Percentiles rank a stretch among this genome's conserved stretches.
Conservation (phyloP, 805 yeast genomes). For the Clavispora fructus region DNA sequence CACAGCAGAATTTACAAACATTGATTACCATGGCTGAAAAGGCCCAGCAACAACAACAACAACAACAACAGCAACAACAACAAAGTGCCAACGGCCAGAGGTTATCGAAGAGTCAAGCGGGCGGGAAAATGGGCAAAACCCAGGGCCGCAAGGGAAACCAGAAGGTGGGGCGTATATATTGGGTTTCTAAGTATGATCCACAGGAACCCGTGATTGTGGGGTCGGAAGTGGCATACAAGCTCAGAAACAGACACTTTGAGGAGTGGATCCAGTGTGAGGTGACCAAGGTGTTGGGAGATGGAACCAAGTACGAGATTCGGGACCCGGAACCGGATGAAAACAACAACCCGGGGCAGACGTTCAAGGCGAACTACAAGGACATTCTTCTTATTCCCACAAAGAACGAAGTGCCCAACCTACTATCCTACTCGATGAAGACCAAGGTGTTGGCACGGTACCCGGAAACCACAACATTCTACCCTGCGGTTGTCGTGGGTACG, state of each 20-base stretch:
- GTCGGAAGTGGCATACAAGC: conserved; percentile 83
- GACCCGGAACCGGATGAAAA: conserved; percentile 98
- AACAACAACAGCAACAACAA: conserved; percentile 6
- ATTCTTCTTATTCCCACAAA: conserved; percentile 63
- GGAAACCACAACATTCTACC: conserved; percentile 94
- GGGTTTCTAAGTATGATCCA: conserved; percentile 55
- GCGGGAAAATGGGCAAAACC: conserved; percentile 10
- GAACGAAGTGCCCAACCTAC: conserved; percentile 35
- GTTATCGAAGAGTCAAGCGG: conserved; percentile 7
- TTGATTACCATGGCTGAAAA: conserved; percentile 30
- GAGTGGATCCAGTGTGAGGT: conserved; percentile 98
- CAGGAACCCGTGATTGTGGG: conserved; percentile 56
- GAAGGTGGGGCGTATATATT: conserved; percentile 41
- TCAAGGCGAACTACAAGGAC: conserved; percentile 79
- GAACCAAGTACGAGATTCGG: conserved; percentile 72
- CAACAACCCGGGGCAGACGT: conserved; percentile 81
- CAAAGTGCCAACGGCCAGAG: conserved; percentile 6
- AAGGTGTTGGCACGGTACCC: conserved; percentile 92
- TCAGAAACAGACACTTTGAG: conserved; percentile 63
- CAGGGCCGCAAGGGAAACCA: conserved; percentile 14
- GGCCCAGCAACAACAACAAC: conserved; percentile 10
- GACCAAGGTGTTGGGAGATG: conserved; percentile 68
- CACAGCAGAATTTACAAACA: conserved; percentile 42
- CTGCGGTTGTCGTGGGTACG: conserved; percentile 83
- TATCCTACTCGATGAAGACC: conserved; percentile 65